A percentile compares a stretch with the other conserved stretches of the same genome.
Evolutionary conservation across 192 early-diverging fungal genomes (phyloP).

Genomic region (Coemansia sp.): DNA sequence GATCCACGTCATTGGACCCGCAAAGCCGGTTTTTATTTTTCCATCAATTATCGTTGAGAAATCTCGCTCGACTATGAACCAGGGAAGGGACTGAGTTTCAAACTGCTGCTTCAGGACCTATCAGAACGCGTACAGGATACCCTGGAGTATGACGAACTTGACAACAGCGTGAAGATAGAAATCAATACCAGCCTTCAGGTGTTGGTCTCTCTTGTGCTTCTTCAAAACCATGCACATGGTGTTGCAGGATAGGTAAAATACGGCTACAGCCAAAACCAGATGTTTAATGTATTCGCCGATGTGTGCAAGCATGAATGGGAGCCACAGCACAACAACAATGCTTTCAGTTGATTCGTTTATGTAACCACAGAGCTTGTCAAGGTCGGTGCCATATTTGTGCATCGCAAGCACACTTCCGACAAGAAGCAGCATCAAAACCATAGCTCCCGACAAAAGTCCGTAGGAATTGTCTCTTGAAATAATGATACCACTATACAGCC

Average conservation of each 20-base stretch:
- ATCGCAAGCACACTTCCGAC: neutral
- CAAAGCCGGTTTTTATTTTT: no score
- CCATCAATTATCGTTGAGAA: no score
- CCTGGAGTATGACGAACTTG: neutral
- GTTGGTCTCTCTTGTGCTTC: neutral
- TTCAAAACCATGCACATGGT: neutral
- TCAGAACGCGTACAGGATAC: neutral
- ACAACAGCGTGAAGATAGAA: neutral
- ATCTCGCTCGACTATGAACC: no score
- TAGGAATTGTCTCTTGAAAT: neutral
- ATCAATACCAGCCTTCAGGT: neutral
- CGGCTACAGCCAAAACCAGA: neutral
- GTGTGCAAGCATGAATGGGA: neutral
- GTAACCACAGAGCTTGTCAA: neutral
- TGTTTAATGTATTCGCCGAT: neutral
- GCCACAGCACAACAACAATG: neutral
- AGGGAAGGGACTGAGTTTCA: no score
- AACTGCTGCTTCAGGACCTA: neutral
- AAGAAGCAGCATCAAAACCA: neutral
- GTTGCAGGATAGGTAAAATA: neutral
- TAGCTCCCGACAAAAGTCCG: neutral
- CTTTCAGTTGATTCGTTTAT: neutral
- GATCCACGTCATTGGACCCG: neutral
- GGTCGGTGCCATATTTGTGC: neutral
- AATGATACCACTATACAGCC: neutral